Evolutionary conservation across 768 basidiomycete species (phyloP), one percentile per base, ranked within the genome.

Genomic region (Guyanaporus albipodus): DNA sequence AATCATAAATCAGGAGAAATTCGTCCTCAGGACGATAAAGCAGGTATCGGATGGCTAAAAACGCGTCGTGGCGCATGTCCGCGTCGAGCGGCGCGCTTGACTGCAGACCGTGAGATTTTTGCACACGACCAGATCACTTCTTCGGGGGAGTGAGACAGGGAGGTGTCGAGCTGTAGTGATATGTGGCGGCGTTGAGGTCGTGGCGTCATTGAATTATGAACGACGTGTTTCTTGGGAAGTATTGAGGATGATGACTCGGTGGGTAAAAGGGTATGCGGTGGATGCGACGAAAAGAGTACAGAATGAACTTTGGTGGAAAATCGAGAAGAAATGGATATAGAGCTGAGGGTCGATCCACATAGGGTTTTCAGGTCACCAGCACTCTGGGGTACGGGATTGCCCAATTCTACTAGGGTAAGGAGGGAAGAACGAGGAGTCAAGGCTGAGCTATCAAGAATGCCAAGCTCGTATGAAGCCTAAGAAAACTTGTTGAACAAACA

Each of bases 71-170:
- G 48, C 3, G 44, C 4, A 17, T 53, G 44, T 8, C 56, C 50
- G n/a, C 52, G 50, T 50, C 64, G 63, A 48, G 63, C 52, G 35
- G 61, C 50, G n/a, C 52, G 59, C 39, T 65, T 65, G 7, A 32
- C 14, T 27, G 48, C 18, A 28, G 64, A 65, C 21, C 45, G 63
- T 0, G 64, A 53, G 11, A 65, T 65, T 39, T 67, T 65, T 26
- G 64, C 64, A 54, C 64, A 65, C 27, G 64, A 63, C 64, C 64
- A 65, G 24, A 63, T 22, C 26, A 8, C 29, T 19, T 54, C 49
- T 42, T 41, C 51, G 4, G 52, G 29, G 6, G 46, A 38, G 8
- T n/a, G 47, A 34, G 49, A 38, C 41, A 37, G 34, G 29, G 26
- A 38, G 11, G 27, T 31, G 19, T 56, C 46, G 22, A 48, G 39